Evolutionary conservation across 345 rosid genomes (phyloP).

Genomic region (Chamaenerion angustifolium): DNA sequence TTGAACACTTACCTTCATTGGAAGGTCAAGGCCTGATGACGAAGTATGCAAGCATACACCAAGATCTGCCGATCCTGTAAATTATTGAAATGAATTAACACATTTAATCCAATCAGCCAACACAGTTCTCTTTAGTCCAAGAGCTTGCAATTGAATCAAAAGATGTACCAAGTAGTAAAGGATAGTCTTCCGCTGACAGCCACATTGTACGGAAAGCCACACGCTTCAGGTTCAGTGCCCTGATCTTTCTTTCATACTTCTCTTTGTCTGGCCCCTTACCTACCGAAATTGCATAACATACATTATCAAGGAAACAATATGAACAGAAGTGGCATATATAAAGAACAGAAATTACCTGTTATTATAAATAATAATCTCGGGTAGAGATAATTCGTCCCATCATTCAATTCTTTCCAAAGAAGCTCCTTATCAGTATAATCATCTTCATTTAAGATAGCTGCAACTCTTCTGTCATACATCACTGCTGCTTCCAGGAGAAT

Average conservation of each 20-base stretch:
- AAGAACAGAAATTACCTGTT: constrained; percentile 38
- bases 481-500: constrained; percentile 92
- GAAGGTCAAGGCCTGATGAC: constrained; percentile 92
- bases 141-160: background rate
- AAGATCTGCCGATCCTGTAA: constrained; percentile 73
- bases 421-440: constrained; percentile 28
- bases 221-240: constrained; percentile 52
- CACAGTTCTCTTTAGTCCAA: background rate
- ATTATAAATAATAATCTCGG: constrained; percentile 81
- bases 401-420: constrained; percentile 35
- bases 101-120: no score
- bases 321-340: background rate
- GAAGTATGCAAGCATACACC: constrained; percentile 98
- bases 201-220: constrained; percentile 96
- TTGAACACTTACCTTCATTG: constrained; percentile 55
- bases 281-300: constrained; percentile 8
- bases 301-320: constrained; percentile 1
- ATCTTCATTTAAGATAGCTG: constrained; percentile 57
- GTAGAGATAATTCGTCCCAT: constrained; percentile 34
- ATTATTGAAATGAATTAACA: constrained; percentile 2
- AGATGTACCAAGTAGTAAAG: constrained; percentile 55
- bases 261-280: constrained; percentile 96
- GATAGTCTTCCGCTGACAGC: constrained; percentile 93
- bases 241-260: constrained; percentile 76
- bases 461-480: constrained; percentile 90